These are phyloP conservation scores for Cardiospermum halicacabum DNA, from an alignment of 345 rosid species.

Conservation along the genomic window DNA sequence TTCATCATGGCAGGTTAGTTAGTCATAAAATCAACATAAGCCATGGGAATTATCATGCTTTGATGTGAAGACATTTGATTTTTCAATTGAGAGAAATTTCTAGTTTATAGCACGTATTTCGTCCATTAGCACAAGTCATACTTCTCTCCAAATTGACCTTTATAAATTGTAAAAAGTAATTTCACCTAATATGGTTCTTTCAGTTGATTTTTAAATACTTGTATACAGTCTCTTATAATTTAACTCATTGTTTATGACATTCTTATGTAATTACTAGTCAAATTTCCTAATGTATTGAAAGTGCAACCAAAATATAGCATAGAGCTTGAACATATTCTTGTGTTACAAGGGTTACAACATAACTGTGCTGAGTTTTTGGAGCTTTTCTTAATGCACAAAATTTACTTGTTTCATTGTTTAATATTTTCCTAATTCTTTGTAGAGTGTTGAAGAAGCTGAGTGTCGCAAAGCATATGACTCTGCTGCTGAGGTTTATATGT, in stretches of 20 bases:
- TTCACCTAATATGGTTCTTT: not conserved
- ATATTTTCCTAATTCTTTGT: constrained; percentile 16
- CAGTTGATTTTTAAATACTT: not conserved
- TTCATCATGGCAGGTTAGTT: constrained; percentile 96
- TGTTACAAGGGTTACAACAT: too few relatives aligned
- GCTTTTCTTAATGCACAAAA: not conserved
- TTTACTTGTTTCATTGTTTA: not conserved
- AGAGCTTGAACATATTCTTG: not conserved
- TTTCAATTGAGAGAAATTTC: not conserved
- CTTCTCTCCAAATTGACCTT: not conserved
- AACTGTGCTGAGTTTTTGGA: too few relatives aligned
- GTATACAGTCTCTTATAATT: not conserved
- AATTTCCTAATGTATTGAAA: not conserved
- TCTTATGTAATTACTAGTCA: not conserved
- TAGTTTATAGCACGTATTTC: not conserved
- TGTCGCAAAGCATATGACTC: constrained; percentile 87
- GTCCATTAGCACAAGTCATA: not conserved
- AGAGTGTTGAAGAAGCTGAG: constrained; percentile 99
- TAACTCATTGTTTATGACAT: not conserved
- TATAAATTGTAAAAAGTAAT: not conserved
- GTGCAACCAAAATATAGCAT: not conserved
- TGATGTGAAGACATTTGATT: not conserved
- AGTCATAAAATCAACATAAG: constrained; percentile 3
- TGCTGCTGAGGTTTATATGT: constrained; percentile 67
- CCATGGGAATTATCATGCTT: not conserved